phyloP scores from a whole-genome alignment of 768 basidiomycete genomes.

The Suillus weaverae region DNA sequence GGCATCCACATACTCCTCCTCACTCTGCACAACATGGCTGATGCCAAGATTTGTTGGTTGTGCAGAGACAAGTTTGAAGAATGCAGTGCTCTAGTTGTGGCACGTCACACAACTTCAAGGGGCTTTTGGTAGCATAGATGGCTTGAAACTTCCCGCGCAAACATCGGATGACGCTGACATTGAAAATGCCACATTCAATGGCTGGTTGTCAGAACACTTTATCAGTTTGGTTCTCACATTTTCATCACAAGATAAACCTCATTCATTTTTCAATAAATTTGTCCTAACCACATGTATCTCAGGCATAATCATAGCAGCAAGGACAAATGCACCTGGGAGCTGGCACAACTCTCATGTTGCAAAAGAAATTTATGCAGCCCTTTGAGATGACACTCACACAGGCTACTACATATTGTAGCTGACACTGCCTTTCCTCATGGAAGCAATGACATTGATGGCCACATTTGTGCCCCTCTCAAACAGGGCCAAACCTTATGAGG shows the following conservation, averaged over 20 bases:
- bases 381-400: slow-evolving; percentile 34
- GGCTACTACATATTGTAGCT: slow-evolving; percentile 43
- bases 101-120: slow-evolving; percentile 33
- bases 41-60: slow-evolving; percentile 33
- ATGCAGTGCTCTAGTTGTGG: slow-evolving; percentile 27
- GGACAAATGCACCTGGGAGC: slow-evolving; percentile 44
- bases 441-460: slow-evolving; percentile 28
- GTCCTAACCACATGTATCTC: neutral
- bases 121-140: slow-evolving; percentile 44
- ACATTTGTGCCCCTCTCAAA: slow-evolving; percentile 42
- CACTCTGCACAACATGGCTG: slow-evolving; percentile 28
- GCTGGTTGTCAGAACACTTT: slow-evolving; percentile 43
- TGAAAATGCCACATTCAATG: slow-evolving; percentile 49
- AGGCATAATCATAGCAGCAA: slow-evolving; percentile 38
- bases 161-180: slow-evolving; percentile 39
- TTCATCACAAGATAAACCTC: slow-evolving; percentile 17
- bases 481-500: slow-evolving; percentile 21
- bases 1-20: slow-evolving; percentile 31
- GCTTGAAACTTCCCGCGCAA: slow-evolving; percentile 38
- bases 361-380: slow-evolving; percentile 37
- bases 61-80: slow-evolving; percentile 27
- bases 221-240: slow-evolving; percentile 41
- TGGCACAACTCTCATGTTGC: slow-evolving; percentile 51
- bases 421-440: slow-evolving; percentile 50
- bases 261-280: neutral